Evolutionary conservation across 164 flowering plant species (phyloP).

Genomic region (Berberis vulgaris): DNA sequence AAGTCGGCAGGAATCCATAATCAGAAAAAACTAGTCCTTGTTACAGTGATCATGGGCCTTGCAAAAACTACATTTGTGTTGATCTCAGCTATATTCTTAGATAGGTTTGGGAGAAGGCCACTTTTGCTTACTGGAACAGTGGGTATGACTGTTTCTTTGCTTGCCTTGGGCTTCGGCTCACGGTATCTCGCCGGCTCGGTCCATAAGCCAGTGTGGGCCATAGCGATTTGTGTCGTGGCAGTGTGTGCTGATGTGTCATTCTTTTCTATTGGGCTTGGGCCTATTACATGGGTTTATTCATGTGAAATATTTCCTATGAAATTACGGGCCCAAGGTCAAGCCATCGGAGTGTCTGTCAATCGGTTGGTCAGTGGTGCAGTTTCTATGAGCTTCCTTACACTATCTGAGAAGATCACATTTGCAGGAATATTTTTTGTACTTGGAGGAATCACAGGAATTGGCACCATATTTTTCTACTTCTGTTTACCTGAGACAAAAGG

Average conservation of each 20-base stretch:
- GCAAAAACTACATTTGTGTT: constrained; percentile 53
- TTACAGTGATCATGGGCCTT: constrained; percentile 66
- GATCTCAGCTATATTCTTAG: constrained; percentile 54
- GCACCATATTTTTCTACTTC: constrained; percentile 34
- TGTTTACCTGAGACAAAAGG: constrained; percentile 67
- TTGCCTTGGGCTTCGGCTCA: constrained; percentile 43
- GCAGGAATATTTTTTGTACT: constrained; percentile 57
- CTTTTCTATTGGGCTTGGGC: constrained; percentile 89
- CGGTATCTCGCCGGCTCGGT: constrained; percentile 30
- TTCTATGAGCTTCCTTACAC: constrained; percentile 49
- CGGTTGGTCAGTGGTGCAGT: constrained; percentile 63
- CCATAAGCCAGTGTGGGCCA: constrained; percentile 52
- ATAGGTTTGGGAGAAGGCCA: constrained; percentile 66
- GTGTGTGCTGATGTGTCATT: constrained; percentile 65
- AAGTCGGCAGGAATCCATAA: constrained; percentile 48
- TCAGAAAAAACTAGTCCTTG: constrained; percentile 29
- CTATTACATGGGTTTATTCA: constrained; percentile 76
- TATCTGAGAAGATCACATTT: constrained; percentile 37
- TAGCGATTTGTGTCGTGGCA: constrained; percentile 41
- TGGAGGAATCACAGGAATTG: constrained; percentile 35
- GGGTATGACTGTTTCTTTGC: constrained; percentile 45
- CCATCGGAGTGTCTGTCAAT: constrained; percentile 61
- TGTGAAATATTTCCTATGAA: constrained; percentile 64
- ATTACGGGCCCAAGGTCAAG: constrained; percentile 57
- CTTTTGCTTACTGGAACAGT: constrained; percentile 49